Evolutionary conservation across 805 yeast genomes (phyloP).

Genomic region (Maudiozyma saulgeensis): DNA sequence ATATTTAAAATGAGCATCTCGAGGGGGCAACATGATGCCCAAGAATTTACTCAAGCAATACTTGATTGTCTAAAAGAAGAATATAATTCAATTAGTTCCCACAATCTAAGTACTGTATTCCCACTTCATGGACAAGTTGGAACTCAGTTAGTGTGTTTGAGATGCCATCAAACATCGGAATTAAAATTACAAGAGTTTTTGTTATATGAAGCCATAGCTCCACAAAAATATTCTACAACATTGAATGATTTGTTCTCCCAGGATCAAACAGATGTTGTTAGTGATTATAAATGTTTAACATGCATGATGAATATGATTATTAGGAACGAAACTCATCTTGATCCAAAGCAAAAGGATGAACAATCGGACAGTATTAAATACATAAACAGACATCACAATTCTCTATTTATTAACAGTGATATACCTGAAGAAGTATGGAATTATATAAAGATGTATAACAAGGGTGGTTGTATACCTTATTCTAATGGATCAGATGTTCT

Average conservation of each 20-base stretch:
- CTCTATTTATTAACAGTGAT: slow-evolving; percentile 53
- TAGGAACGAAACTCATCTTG: slow-evolving; percentile 21
- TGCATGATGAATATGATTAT: slow-evolving; percentile 50
- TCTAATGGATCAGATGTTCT: slow-evolving; percentile 54
- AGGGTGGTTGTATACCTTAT: slow-evolving; percentile 35
- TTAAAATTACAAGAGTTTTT: slow-evolving; percentile 51
- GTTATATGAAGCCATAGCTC: slow-evolving; percentile 68
- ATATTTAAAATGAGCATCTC: slow-evolving; percentile 69
- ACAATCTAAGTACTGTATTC: slow-evolving; percentile 24
- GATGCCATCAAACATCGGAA: slow-evolving; percentile 54
- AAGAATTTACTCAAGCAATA: slow-evolving; percentile 75
- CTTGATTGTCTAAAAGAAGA: slow-evolving; percentile 73
- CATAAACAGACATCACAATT: slow-evolving; percentile 30
- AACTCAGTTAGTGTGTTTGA: slow-evolving; percentile 60
- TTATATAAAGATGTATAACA: slow-evolving; percentile 40
- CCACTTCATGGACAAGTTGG: slow-evolving; percentile 65
- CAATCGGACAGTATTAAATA: slow-evolving; percentile 28
- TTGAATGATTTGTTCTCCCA: slow-evolving; percentile 47
- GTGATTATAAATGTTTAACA: slow-evolving; percentile 68
- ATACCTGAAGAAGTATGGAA: slow-evolving; percentile 40
- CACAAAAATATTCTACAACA: slow-evolving; percentile 39
- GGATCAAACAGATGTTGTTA: slow-evolving; percentile 57
- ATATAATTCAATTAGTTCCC: slow-evolving; percentile 27
- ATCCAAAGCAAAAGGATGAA: slow-evolving; percentile 9
- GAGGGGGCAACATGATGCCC: slow-evolving; percentile 87